These are phyloP conservation scores for Akanthomyces uredinophilus DNA, from an alignment of 2,329 filamentous ascomycete species.

Conservation along the genomic window DNA sequence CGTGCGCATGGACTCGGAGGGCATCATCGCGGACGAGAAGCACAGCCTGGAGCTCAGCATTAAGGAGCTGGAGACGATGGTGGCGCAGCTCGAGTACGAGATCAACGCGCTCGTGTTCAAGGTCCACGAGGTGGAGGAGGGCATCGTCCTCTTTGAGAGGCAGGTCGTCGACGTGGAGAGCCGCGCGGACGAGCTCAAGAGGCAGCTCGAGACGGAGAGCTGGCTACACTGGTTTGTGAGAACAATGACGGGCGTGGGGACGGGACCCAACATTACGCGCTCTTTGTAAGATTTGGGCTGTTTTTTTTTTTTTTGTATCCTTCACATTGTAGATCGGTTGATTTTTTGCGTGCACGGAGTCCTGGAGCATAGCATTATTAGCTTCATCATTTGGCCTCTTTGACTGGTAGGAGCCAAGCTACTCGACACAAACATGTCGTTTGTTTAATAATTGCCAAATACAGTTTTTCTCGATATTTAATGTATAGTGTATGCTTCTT, in stretches of 20 bases:
- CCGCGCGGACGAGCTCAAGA: constrained; percentile 57
- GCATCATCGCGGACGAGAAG: constrained; percentile 65
- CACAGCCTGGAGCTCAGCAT: constrained; percentile 63
- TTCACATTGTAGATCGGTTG: not conserved
- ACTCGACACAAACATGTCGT: not conserved
- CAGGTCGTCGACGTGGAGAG: constrained; percentile 69
- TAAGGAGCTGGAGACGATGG: constrained; percentile 73
- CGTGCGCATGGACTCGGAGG: constrained; percentile 61
- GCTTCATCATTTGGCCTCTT: not conserved
- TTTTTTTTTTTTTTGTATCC: not conserved
- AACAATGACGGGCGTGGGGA: constrained; percentile 56
- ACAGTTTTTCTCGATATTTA: not conserved
- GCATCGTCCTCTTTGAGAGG: constrained; percentile 71
- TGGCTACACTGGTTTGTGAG: constrained; percentile 61
- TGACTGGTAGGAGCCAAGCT: not conserved
- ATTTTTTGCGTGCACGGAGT: constrained; percentile 7
- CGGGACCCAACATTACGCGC: constrained; percentile 50
- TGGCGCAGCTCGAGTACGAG: constrained; percentile 88
- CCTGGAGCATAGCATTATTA: constrained; percentile 1
- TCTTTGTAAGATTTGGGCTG: constrained; percentile 16
- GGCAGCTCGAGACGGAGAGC: constrained; percentile 58
- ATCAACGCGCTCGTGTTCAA: constrained; percentile 73
- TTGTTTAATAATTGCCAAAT: not conserved
- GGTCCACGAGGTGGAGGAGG: constrained; percentile 82
- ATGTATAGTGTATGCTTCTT: not conserved